Evolutionary conservation across 306 rosid species (phyloP).

Genomic region (Fragaria iinumae): DNA sequence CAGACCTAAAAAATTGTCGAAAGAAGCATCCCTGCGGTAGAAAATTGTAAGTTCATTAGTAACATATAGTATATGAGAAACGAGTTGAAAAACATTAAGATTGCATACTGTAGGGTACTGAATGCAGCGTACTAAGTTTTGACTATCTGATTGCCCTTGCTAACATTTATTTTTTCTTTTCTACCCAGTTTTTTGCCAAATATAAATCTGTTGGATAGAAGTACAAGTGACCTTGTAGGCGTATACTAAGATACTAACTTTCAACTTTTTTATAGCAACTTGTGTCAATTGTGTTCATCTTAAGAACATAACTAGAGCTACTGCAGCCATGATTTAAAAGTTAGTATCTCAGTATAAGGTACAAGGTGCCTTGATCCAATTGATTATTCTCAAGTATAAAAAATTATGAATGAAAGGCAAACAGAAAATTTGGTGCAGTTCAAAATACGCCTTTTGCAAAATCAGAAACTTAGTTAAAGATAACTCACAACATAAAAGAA

Average conservation of each 20-base stretch:
- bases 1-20: conserved; percentile 81
- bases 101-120: neutral
- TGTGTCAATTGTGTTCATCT: conserved; percentile 3
- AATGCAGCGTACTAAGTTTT: neutral
- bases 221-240: neutral
- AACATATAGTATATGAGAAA: conserved; percentile 8
- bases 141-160: neutral
- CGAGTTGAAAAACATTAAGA: neutral
- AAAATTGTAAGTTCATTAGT: conserved; percentile 7
- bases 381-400: neutral
- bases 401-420: conserved; percentile 3
- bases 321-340: neutral
- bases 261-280: neutral
- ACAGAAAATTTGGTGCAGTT: neutral
- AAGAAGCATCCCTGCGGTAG: conserved; percentile 79
- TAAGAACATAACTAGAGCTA: neutral
- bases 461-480: conserved; percentile 12
- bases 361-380: neutral
- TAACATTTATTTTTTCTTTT: neutral
- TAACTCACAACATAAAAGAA: conserved; percentile 79
- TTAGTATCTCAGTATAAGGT: neutral
- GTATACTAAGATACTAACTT: neutral
- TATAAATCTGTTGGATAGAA: neutral
- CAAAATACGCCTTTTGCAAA: neutral
- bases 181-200: neutral